Evolutionary conservation across 1,284 basidiomycete species (phyloP), one percentile per base, ranked within the genome.

Genomic region (Filobasidium uniguttulatum): DNA sequence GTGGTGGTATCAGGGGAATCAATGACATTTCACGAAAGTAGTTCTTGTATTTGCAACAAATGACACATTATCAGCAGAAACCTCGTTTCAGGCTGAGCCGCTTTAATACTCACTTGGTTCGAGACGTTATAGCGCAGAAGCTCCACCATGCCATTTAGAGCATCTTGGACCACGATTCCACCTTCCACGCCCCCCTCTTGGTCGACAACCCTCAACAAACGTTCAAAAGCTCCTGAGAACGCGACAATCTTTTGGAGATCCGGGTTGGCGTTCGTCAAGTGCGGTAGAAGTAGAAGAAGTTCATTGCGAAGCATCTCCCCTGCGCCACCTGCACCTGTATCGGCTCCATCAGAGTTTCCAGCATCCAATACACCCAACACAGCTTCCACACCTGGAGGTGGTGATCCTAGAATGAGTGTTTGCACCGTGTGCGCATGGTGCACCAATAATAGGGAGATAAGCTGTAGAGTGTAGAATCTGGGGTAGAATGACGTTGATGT

Each of bases 231-330:
- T 26, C 94, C 91, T 59, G 93, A 90, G 62, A 99, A 99, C 0
- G 91, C 90, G 36, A 97, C 79, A 20, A 97, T 82, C 71, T 97
- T 98, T 65, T 97, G 93, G 44, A 98, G 85, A 64, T 97, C 90
- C 29, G 87, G 79, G 60, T 85, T 97, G 57, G 88, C 83, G 1
- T 80, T 78, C 36, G 85, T 80, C 34, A 98, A 73, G 4, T 80
- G 75, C 50, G 93, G 85, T 29, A 93, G 75, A 64, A 93, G 78
- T 12, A 82, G 75, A 30, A 97, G 79, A 5, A 80, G 81, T 75
- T 88, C 85, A 52, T 70, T 70, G 15, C 68, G 55, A 9, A 70
- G 55, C 66, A 68, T 69, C 56, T 70, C 68, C 15, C 58, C 57
- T 0, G 67, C 67, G 17, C 65, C 66, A 6, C 65, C 63, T 28